phyloP scores from a whole-genome alignment of 345 rosid genomes.

The Citrus medica region DNA sequence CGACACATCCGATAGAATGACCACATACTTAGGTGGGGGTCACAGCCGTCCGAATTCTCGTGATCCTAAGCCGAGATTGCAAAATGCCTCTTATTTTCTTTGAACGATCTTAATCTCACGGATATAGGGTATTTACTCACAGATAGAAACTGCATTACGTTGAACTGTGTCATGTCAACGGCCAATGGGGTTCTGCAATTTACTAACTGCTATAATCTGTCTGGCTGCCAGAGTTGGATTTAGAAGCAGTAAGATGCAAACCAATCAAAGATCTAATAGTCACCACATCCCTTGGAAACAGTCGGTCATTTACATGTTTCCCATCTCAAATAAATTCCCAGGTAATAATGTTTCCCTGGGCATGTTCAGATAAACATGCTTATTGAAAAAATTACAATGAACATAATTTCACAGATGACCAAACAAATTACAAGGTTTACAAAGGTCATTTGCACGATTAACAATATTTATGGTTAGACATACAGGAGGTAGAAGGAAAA shows the following conservation, averaged over 20 bases:
- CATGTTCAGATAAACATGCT: background rate
- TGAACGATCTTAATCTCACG: too few species aligned
- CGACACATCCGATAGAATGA: too few species aligned
- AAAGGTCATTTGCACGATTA: slow-evolving; percentile 4
- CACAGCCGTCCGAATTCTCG: too few species aligned
- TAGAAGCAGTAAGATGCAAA: background rate
- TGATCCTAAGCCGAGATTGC: too few species aligned
- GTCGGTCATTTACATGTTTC: background rate
- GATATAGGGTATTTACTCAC: too few species aligned
- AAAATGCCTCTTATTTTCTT: too few species aligned
- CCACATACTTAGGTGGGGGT: too few species aligned
- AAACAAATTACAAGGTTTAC: slow-evolving; percentile 9
- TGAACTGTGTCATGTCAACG: too few species aligned
- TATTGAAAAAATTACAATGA: background rate
- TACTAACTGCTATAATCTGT: too few species aligned
- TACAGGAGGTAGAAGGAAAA: background rate
- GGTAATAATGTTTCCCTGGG: background rate
- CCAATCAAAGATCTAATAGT: background rate
- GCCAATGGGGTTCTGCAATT: too few species aligned
- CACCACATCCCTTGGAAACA: background rate
- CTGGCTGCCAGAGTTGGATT: too few species aligned
- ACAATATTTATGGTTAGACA: background rate
- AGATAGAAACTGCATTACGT: too few species aligned
- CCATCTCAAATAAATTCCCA: background rate
- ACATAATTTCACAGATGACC: background rate